These are phyloP conservation scores for Thyridium curvatum DNA, from an alignment of 2,329 filamentous ascomycete species.

Conservation along the genomic window DNA sequence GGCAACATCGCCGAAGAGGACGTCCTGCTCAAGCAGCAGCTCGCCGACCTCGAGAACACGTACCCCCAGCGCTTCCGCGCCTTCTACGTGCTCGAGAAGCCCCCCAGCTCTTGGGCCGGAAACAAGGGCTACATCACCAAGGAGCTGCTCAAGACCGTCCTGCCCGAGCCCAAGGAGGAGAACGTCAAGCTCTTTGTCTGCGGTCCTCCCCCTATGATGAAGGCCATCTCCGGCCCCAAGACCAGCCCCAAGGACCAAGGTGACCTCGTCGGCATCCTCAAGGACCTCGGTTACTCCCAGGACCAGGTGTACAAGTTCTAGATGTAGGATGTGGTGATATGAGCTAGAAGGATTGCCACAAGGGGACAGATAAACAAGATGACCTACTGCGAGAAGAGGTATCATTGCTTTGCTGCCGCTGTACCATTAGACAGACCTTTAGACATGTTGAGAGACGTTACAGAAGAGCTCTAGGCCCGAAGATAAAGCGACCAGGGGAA, in stretches of 20 bases:
- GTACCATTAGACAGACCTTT: not conserved
- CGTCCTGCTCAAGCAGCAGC: conserved; percentile 83
- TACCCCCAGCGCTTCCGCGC: conserved; percentile 93
- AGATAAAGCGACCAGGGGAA: too few relatives aligned
- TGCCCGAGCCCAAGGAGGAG: conserved; percentile 84
- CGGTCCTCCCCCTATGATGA: conserved; percentile 88
- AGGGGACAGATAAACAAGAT: not conserved
- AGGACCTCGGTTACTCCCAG: conserved; percentile 44
- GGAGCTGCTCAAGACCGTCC: conserved; percentile 88
- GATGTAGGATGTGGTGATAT: not conserved
- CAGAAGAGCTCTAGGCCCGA: not conserved
- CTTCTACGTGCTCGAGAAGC: conserved; percentile 89
- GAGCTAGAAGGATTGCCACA: not conserved
- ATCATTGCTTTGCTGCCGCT: too few relatives aligned
- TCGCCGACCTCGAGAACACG: conserved; percentile 83
- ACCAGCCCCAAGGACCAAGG: conserved; percentile 91
- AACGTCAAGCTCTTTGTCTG: conserved; percentile 98
- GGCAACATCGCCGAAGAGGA: conserved; percentile 87
- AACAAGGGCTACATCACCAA: conserved; percentile 79
- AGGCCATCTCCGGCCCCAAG: conserved; percentile 85
- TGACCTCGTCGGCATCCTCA: conserved; percentile 73
- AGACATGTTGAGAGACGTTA: not conserved
- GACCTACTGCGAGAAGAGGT: not conserved
- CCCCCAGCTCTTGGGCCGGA: conserved; percentile 69
- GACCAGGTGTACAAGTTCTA: conserved; percentile 96